Evolutionary conservation across 805 yeast species (phyloP), one percentile per base, ranked within the genome.

Genomic region (Saturnispora serradocipensis): DNA sequence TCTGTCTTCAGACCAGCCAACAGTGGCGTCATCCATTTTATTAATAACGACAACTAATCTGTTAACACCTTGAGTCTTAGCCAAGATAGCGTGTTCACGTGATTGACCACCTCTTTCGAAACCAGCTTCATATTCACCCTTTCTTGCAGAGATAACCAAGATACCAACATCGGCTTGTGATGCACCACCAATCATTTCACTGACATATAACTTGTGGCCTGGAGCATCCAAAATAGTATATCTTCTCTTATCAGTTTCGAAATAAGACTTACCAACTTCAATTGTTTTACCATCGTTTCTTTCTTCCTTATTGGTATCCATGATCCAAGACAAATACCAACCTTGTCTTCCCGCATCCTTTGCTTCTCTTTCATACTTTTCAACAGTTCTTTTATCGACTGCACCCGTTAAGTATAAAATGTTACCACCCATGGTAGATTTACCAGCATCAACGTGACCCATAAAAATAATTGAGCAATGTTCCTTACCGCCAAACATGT

Each of bases 381-480:
- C 99, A 59, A 93, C 93, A 20, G 97, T 91, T 75, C 99, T 87
- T 77, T 93, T 93, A 71, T 93, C 99, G 55, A 93, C 99, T 46
- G 97, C 88, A 55, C 98, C 98, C 22, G 98, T 91, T 64, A 93
- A 75, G 66, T 76, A 91, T 58, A 93, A 78, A 60, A 93, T 75
- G 72, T 93, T 93, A 73, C 99, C 99, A 68, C 99, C 99, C 96
- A 93, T 91, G 54, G 99, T 93, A 49, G 97, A 88, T 72, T 93
- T 93, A 68, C 99, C 99, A 35, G 99, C 99, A 77, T 93, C 99
- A 59, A 93, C 99, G 67, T 93, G 99, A 61, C 99, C 99, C 98
- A 93, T 93, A 72, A 93, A 93, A 60, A 93, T 88, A 61, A 93
- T 85, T 18, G 97, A 90, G 67, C 93, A 80, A 72, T 93, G 99